phyloP scores from a whole-genome alignment of 306 rosid genomes.

The Dryas alaskensis region DNA sequence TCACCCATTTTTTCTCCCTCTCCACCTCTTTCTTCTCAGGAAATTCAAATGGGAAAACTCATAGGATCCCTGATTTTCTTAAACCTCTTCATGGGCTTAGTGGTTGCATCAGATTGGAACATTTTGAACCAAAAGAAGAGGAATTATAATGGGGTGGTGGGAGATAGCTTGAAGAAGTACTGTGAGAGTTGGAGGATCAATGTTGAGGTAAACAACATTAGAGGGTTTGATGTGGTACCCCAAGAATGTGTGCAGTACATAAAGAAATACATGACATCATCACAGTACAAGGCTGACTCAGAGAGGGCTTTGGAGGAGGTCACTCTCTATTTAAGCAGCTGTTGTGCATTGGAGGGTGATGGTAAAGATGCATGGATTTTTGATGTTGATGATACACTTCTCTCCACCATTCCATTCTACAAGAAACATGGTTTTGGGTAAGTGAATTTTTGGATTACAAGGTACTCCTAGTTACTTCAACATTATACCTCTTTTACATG shows the following conservation, averaged over 20 bases:
- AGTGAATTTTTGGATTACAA: conserved; percentile 2
- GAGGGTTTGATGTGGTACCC: conserved; percentile 50
- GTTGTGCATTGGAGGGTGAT: conserved; percentile 52
- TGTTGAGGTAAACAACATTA: conserved; percentile 53
- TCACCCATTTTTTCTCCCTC: conserved; percentile 10
- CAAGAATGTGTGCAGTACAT: conserved; percentile 57
- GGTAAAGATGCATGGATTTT: conserved; percentile 74
- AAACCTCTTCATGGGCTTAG: conserved; percentile 30
- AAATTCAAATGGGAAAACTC: conserved; percentile 38
- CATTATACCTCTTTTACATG: too few relatives aligned
- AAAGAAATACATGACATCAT: conserved; percentile 52
- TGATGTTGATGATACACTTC: conserved; percentile 66
- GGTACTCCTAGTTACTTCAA: too few relatives aligned
- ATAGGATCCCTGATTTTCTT: conserved; percentile 32
- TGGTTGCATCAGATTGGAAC: conserved; percentile 55
- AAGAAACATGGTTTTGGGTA: conserved; percentile 51
- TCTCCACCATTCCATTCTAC: conserved; percentile 69
- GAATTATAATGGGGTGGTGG: conserved; percentile 2
- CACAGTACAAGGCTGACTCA: conserved; percentile 48
- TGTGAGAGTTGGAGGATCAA: conserved; percentile 82
- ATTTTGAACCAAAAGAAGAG: conserved; percentile 33
- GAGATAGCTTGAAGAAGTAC: conserved; percentile 47
- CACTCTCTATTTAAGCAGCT: conserved; percentile 30
- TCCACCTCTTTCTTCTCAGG: not conserved
- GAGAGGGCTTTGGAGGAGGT: conserved; percentile 46